These are phyloP conservation scores for Hygrocybe coccinea DNA, from an alignment of 768 basidiomycete genomes.

Conservation along the genomic window DNA sequence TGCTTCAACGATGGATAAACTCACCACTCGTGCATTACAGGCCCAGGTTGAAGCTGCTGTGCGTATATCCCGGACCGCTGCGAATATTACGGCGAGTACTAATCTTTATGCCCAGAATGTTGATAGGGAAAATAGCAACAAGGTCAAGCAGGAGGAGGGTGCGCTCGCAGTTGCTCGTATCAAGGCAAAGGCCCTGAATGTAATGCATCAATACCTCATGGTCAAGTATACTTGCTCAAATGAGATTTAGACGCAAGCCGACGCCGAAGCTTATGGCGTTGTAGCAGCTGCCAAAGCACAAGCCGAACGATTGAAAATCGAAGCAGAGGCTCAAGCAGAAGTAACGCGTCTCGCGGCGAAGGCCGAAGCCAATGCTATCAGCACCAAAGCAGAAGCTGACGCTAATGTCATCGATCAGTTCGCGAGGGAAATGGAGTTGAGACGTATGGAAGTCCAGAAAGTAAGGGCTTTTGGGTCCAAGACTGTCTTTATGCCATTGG, in stretches of 20 bases:
- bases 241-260: slow-evolving; percentile 53
- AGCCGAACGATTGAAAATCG: slow-evolving; percentile 65
- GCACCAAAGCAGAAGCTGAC: slow-evolving; percentile 62
- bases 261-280: slow-evolving; percentile 69
- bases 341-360: slow-evolving; percentile 71
- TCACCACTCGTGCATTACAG: slow-evolving; percentile 75
- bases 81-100: neutral
- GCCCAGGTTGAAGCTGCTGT: slow-evolving; percentile 86
- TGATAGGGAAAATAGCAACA: slow-evolving; percentile 82
- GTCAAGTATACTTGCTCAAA: neutral
- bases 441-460: slow-evolving; percentile 58
- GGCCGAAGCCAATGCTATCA: slow-evolving; percentile 67
- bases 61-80: slow-evolving; percentile 22
- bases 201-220: neutral
- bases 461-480: slow-evolving; percentile 63
- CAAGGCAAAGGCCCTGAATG: slow-evolving; percentile 57
- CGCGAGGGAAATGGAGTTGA: slow-evolving; percentile 72
- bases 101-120: slow-evolving; percentile 52
- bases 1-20: slow-evolving; percentile 77
- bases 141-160: slow-evolving; percentile 82
- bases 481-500: slow-evolving; percentile 64
- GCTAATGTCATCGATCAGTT: slow-evolving; percentile 56
- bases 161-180: slow-evolving; percentile 71
- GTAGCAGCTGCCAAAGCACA: slow-evolving; percentile 72
- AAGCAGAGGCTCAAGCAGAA: slow-evolving; percentile 72